Evolutionary conservation across 129 eudicot species (phyloP), one percentile per base, ranked within the genome.

Genomic region (Tagetes erecta): DNA sequence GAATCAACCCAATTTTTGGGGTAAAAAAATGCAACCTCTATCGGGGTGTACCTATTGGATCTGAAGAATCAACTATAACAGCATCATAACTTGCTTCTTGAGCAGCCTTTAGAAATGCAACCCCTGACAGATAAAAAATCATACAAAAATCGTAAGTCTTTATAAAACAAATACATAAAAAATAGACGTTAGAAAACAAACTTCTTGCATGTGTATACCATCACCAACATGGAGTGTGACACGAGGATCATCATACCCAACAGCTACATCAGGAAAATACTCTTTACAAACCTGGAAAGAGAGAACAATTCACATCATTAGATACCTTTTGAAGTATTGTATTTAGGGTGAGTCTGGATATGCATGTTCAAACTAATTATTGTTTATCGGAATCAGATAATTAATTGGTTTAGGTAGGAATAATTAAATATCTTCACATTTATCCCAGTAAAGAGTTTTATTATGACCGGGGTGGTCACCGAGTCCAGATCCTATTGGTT

Each of bases 31-130:
- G 27, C 30, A 12, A 62, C 31, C 67, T 4, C 45, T 5, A 70
- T 53, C 36, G 13, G 12, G 1, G 33, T 20, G 51, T 83, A 94
- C 98, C 98, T 72, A 94, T 94, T 20, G 99, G 99, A 82, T 94
- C 97, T 10, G 97, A 94, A 56, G 99, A 94, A 79, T 94, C 97
- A 71, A 91, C 99, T 42, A 94, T 94, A 69, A 94, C 90, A 38
- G 99, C 99, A 87, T 94, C 99, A 81, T 91, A 94, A 64, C 86
- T 91, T 79, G 96, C 99, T 75, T 75, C 96, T 9, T 86, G 90
- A 33, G 86, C 94, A 78, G 85, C 87, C 80, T 88, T 94, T 76
- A 94, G 67, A 80, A 91, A 94, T 50, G 96, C 97, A 70, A 94
- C 97, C 76, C 99, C 97, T 94, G 71, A 77, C 35, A 69, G 72